A percentile compares a stretch with the other conserved stretches of the same genome.
phyloP scores from a whole-genome alignment of 306 rosid species.

The Prunus dulcis region DNA sequence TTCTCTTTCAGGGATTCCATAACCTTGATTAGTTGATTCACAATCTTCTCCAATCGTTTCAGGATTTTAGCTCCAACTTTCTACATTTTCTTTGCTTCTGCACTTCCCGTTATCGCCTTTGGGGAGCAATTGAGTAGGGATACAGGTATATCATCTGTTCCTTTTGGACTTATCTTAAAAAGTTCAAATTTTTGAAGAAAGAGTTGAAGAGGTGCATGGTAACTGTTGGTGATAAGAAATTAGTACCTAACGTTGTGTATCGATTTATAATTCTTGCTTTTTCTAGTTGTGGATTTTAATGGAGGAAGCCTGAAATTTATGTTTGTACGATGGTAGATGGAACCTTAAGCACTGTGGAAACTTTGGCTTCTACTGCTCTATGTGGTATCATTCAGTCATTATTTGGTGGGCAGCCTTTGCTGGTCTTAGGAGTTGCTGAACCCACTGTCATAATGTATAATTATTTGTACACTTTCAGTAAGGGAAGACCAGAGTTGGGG shows the following conservation, averaged over 20 bases:
- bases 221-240: not conserved
- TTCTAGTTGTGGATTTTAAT: not conserved
- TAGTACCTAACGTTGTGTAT: not conserved
- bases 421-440: conserved; percentile 89
- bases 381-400: conserved; percentile 90
- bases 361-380: conserved; percentile 80
- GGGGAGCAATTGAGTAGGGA: conserved; percentile 80
- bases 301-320: conserved; percentile 1
- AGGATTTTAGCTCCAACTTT: conserved; percentile 87
- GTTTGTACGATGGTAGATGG: conserved; percentile 48
- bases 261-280: not conserved
- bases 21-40: not conserved
- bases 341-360: conserved; percentile 82
- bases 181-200: no score
- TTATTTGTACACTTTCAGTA: conserved; percentile 69
- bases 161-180: no score
- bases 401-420: conserved; percentile 83
- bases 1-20: not conserved
- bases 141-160: conserved; percentile 46
- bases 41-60: conserved; percentile 13
- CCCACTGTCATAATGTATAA: conserved; percentile 92
- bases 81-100: conserved; percentile 90
- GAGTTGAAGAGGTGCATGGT: no score
- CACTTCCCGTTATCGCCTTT: conserved; percentile 87
- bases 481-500: conserved; percentile 58